These are phyloP conservation scores for Fremontodendron californicum DNA, from an alignment of 345 rosid genomes.

Conservation along the genomic window DNA sequence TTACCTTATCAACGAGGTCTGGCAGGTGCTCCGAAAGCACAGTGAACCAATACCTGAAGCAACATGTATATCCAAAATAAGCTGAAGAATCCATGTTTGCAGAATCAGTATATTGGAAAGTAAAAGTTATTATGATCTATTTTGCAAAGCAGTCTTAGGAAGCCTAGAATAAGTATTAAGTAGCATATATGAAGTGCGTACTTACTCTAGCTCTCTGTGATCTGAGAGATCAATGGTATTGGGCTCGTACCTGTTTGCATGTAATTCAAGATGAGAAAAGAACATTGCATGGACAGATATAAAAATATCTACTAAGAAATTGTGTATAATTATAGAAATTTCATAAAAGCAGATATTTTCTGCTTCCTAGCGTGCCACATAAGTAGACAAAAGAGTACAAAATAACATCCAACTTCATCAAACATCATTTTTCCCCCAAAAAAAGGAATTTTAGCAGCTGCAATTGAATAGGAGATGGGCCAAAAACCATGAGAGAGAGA, in stretches of 20 bases:
- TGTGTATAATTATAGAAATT: background rate
- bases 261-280: background rate
- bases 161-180: slow-evolving; percentile 1
- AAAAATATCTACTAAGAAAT: background rate
- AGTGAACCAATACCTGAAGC: slow-evolving; percentile 87
- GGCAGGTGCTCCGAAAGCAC: slow-evolving; percentile 91
- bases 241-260: slow-evolving; percentile 78
- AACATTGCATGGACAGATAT: background rate
- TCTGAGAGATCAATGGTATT: slow-evolving; percentile 92
- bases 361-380: no score
- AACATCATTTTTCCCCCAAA: background rate
- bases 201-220: slow-evolving; percentile 88
- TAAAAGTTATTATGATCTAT: background rate
- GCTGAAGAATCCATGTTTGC: slow-evolving; percentile 9
- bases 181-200: slow-evolving; percentile 16
- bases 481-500: background rate
- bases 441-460: background rate
- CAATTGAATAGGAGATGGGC: background rate
- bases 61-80: slow-evolving; percentile 16
- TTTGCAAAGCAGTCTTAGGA: background rate
- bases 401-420: background rate
- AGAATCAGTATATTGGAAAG: background rate
- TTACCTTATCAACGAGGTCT: slow-evolving; percentile 94
- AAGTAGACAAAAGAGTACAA: background rate
- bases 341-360: background rate